These are phyloP conservation scores for Colletotrichum sp. DNA, from an alignment of 2,329 filamentous ascomycete species.

Conservation along the genomic window DNA sequence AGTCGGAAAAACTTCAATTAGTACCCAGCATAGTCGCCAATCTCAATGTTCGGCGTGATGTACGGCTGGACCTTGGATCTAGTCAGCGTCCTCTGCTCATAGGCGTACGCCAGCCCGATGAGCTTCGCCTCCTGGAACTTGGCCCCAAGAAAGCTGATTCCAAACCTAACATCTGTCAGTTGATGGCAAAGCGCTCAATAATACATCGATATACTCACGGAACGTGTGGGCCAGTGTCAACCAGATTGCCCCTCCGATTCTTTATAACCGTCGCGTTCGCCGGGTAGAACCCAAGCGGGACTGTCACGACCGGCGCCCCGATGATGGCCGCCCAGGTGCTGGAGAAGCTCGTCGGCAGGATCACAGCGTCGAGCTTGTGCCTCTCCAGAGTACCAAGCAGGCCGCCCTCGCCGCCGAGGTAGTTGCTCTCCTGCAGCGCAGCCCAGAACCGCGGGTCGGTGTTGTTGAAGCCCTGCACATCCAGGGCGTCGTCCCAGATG, in stretches of 20 bases:
- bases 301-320: constrained; percentile 58
- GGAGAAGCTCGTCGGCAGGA: constrained; percentile 56
- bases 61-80: constrained; percentile 31
- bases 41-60: constrained; percentile 34
- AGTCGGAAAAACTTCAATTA: background rate
- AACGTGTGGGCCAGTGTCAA: constrained; percentile 18
- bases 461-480: constrained; percentile 56
- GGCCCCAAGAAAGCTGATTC: constrained; percentile 64
- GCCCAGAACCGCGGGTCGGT: constrained; percentile 61
- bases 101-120: constrained; percentile 71
- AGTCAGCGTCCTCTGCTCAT: constrained; percentile 61
- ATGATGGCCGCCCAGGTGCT: constrained; percentile 24
- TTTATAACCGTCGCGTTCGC: constrained; percentile 15
- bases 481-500: constrained; percentile 59
- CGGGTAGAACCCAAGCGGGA: constrained; percentile 59
- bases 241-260: constrained; percentile 19
- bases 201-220: constrained; percentile 5
- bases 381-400: constrained; percentile 62
- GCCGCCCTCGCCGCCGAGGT: constrained; percentile 62
- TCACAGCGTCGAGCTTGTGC: constrained; percentile 62
- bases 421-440: constrained; percentile 57
- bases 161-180: constrained; percentile 47
- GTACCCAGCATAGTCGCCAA: constrained; percentile 27
- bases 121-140: constrained; percentile 65
- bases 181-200: accelerated